Base-by-base conservation (phyloP, 2,329 filamentous ascomycete genomes). In the Iodosphaeria phyllophila region DNA sequence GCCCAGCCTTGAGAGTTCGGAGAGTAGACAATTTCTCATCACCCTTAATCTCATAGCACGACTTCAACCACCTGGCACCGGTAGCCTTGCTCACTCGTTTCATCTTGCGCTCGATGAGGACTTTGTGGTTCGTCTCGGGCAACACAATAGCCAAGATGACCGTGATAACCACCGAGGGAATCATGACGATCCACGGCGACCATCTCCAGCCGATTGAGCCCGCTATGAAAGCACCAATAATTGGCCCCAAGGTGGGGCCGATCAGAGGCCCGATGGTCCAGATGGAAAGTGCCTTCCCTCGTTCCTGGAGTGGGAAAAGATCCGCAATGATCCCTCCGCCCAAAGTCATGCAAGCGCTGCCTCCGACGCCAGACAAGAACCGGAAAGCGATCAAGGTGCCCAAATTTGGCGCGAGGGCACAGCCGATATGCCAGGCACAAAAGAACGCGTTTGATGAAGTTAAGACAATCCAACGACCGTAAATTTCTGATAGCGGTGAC, bases 371-470 rank as follows among this genome's bases (percentile, higher is more conserved):
- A 4, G 61, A 59, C 22, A 68, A 44, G 37, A 70, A 65, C 8
- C 64, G 56, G 37, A 69, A 76, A 2, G 58, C 54, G 16, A 74
- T 59, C 22, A 76, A 54, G 19, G 59, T 46, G 11, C 43, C 42
- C 24, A 76, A 50, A 5, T 42, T 46, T 1, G 63, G 61, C 0
- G 68, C 55, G 4, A 76, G 49, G 2, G 68, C 74, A 29, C 70
- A 74, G 0, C 65, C 72, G 32, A 78, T 58, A 22, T 64, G 65
- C 51, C 68, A 75, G 2, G 62, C 40, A 28, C 67, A 58, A 41
- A 76, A 78, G 29, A 68, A 53, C 5, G 58, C 38, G 32, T 70
- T 77, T 29, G 66, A 63, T 3, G 38, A 43, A 13, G 61, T 56
- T 31, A 75, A 57, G 17, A 77, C 43, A 2, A 56, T 45, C 4